phyloP scores from a whole-genome alignment of 805 yeast species.

The Ogataea trehalophila region DNA sequence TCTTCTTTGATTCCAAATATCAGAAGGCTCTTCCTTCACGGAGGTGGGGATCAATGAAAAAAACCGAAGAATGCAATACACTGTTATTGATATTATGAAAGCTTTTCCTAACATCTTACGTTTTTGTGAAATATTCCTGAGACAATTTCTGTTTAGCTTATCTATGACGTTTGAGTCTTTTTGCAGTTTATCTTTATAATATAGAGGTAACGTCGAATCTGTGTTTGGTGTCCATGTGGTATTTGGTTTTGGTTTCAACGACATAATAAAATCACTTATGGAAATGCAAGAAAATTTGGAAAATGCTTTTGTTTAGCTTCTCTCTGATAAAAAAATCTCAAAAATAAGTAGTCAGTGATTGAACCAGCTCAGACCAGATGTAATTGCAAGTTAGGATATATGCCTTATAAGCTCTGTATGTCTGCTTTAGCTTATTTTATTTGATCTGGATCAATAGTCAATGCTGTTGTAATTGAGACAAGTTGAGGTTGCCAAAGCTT shows the following conservation, averaged over 20 bases:
- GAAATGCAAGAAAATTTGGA: not conserved
- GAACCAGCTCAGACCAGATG: too few relatives aligned
- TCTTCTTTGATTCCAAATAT: slow-evolving; percentile 45
- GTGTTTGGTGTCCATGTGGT: slow-evolving; percentile 20
- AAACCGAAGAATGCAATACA: slow-evolving; percentile 38
- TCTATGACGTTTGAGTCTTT: slow-evolving; percentile 13
- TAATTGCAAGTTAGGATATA: too few relatives aligned
- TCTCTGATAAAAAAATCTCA: not conserved
- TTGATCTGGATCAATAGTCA: too few relatives aligned
- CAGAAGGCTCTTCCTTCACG: slow-evolving; percentile 2
- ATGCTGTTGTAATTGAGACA: too few relatives aligned
- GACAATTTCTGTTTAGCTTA: slow-evolving; percentile 9
- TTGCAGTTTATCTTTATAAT: slow-evolving; percentile 47
- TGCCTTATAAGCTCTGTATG: too few relatives aligned
- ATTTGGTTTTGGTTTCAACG: slow-evolving; percentile 12
- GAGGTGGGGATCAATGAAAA: slow-evolving; percentile 12
- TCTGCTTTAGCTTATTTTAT: too few relatives aligned
- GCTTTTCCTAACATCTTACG: slow-evolving; percentile 40
- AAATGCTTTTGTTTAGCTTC: not conserved
- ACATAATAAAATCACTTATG: not conserved
- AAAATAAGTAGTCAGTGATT: too few relatives aligned
- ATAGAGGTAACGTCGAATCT: slow-evolving; percentile 38
- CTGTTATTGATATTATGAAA: slow-evolving; percentile 33
- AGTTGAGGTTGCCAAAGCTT: too few relatives aligned
- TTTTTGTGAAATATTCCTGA: slow-evolving; percentile 14